These are phyloP conservation scores for Aspergillus alliaceus DNA, from an alignment of 2,329 filamentous ascomycete genomes.

Conservation along the genomic window DNA sequence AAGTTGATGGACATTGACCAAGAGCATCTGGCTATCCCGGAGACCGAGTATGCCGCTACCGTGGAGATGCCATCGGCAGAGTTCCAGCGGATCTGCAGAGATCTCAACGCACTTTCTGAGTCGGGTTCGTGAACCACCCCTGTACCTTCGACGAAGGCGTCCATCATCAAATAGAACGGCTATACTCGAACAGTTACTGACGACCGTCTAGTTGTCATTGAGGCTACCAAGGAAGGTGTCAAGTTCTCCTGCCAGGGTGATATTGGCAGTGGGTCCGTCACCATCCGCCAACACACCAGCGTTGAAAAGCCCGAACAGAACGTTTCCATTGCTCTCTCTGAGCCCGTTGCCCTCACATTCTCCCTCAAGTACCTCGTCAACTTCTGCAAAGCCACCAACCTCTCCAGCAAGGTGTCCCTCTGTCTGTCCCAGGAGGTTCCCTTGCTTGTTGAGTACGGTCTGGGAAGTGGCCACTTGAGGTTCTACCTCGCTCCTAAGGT, in stretches of 20 bases:
- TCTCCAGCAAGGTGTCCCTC: conserved; percentile 82
- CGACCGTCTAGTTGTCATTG: conserved; percentile 72
- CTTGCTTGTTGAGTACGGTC: conserved; percentile 85
- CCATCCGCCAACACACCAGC: conserved; percentile 82
- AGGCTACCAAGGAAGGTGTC: conserved; percentile 94
- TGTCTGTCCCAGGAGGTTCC: conserved; percentile 96
- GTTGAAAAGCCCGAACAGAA: conserved; percentile 85
- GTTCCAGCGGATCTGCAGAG: conserved; percentile 92
- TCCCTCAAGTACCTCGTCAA: conserved; percentile 99
- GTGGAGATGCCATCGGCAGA: conserved; percentile 85
- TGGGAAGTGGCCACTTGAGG: conserved; percentile 83
- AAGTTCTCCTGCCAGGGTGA: conserved; percentile 93
- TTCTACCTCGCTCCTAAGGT: conserved; percentile 99
- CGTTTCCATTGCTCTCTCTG: conserved; percentile 84
- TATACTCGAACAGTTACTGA: neutral
- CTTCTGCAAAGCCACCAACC: conserved; percentile 95
- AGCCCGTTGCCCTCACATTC: conserved; percentile 93
- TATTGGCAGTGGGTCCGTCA: conserved; percentile 93
- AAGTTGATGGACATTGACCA: conserved; percentile 99
- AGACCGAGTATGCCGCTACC: conserved; percentile 95
- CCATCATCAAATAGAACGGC: neutral
- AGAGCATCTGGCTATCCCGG: conserved; percentile 96
- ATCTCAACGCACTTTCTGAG: conserved; percentile 88
- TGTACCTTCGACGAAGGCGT: neutral
- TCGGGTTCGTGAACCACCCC: conserved; percentile 66